Base-by-base conservation (phyloP, 768 basidiomycete genomes). In the Boletellus emodensis region DNA sequence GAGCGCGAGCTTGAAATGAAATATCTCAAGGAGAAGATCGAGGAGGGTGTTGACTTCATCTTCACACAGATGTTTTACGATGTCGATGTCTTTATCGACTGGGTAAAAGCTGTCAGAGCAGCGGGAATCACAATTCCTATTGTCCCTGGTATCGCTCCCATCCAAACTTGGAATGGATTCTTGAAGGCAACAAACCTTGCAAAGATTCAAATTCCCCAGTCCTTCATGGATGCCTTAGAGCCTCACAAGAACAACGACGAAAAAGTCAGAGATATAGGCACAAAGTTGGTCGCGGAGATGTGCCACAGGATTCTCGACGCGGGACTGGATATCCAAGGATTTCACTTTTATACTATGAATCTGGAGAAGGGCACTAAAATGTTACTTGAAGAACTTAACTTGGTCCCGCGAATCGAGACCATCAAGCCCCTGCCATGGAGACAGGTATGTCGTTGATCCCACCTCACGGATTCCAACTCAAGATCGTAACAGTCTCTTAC, bases 41-140 rank as follows among this genome's bases (percentile, higher is more conserved):
- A 95, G 56, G 88, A 84, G 10, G 94, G 94, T 35, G 89, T 85
- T 53, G 78, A 83, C 65, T 90, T 95, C 72, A 96, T 97, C 70
- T 96, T 97, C 75, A 96, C 94, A 0, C 94, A 97, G 69, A 93
- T 97, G 91, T 97, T 97, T 74, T 96, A 94, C 72, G 94, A 96
- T 60, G 84, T 87, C 42, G 80, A 90, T 32, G 64, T 98, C 59
- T 98, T 99, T 73, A 83, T 96, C 61, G 75, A 77, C 44, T 99
- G 96, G 96, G 94, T 90, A 36, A 83, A 82, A 53, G 74, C 81
- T 39, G 82, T 92, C 30, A 82, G 93, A 51, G 87, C 76, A 11
- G 90, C 87, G 0, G 93, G 92, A 7, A 93, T 94, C 65, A 88
- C 84, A 2, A 75, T 94, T 26, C 94, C 93, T 15, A 88, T 95